Evolutionary conservation across 2,329 filamentous ascomycete species (phyloP), one percentile per base, ranked within the genome.

Genomic region (Pseudodiploospora longispora): DNA sequence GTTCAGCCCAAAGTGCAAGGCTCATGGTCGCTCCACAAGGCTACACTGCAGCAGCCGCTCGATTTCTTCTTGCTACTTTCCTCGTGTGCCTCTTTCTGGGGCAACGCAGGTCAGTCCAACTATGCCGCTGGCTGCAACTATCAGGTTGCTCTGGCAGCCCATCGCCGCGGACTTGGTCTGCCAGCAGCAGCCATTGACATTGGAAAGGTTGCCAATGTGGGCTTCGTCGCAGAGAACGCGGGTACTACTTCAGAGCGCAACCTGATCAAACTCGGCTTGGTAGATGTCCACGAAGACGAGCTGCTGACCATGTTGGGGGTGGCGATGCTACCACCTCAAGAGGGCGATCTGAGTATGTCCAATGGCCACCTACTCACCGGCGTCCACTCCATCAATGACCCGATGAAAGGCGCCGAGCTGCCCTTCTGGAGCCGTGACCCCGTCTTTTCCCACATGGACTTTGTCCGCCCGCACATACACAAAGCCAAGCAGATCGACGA

Each of bases 61-160:
- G 57, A 59, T 46, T 63, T 66, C 53, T 65, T 65, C 42, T 42
- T 58, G 29, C 46, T 44, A 19, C 48, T 55, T 35, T 60, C 56
- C 1, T 65, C 63, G 9, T 46, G 60, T 3, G 51, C 53, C 0
- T 55, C 50, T n/a, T 46, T 62, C 6, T 12, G 60, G 8, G 63
- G 59, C 3, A 49, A 47, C 29, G 47, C 52, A 6, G 53, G 49
- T 2, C 61, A 65, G 43, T 53, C 56, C 38, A 65, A 64, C 43
- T 70, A 70, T 44, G 47, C 54, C 3, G 61, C 64, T 4, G 65
- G 56, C 27, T 66, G 65, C 49, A 48, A 52, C 28, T 68, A 59
- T 52, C 48, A 63, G 32, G 60, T 66, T 41, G 54, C 55, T 5
- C 52, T 68, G 9, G 58, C 53, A 33, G 50, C 54, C 9, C 58